Base-by-base conservation (phyloP, 768 basidiomycete species). In the Calocera viscosa region DNA sequence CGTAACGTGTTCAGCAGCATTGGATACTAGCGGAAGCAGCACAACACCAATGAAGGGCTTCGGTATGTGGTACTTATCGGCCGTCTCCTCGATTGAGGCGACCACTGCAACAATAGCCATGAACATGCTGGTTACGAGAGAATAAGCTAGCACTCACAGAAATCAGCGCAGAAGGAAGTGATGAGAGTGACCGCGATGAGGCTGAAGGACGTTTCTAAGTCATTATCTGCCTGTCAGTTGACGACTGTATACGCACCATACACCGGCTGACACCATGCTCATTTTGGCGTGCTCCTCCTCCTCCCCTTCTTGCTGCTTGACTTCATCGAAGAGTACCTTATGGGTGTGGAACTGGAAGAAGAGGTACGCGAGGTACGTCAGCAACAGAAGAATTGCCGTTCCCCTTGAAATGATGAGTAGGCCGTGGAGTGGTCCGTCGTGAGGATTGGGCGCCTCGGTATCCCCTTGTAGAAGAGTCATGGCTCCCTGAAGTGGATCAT, bases 21-120 rank as follows among this genome's bases (percentile, higher is more conserved):
- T 91, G 0, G 86, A 84, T 49, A 94, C 93, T 64, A 96, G 86
- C 1, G 93, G 92, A 2, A 96, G 78, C 33, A 96, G 79, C 70
- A 94, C 90, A 16, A 94, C 75, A 74, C 90, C 90, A 70, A 93
- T 92, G 78, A 94, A 93, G 0, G 85, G 71, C 75, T 90, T 91
- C 0, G 91, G 90, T 65, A 96, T 89, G 65, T 81, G 74, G 75
- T 91, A 93, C 41, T 88, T 81, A 14, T 83, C 79, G 1, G 93
- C 91, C 28, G 90, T 91, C 74, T 94, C 92, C 74, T 95, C 94
- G 69, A 96, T 95, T 2, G 90, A 91, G 1, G 87, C 89, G 39
- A 95, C 92, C 75, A 92, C 90, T 91, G 65, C 0, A 65, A 35
- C 33, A n/a, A 28, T n/a, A 49, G 12, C 26, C 16, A 49, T 40